These are phyloP conservation scores for Rhizoclosmatium sp. DNA, from an alignment of 192 early-diverging fungal genomes.

Conservation along the genomic window DNA sequence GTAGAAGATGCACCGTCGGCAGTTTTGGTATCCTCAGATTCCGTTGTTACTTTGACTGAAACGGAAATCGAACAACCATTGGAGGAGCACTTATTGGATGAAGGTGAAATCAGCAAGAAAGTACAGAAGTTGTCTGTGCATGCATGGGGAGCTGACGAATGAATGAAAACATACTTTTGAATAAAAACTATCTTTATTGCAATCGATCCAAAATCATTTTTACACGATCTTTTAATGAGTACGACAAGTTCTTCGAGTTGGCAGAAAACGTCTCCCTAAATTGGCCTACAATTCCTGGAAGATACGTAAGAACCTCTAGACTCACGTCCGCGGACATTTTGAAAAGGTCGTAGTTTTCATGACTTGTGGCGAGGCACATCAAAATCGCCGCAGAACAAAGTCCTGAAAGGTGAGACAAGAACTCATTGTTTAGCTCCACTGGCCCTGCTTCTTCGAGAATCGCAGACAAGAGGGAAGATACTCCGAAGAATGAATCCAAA, in stretches of 20 bases:
- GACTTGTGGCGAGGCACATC: neutral
- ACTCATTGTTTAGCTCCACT: neutral
- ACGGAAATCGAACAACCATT: neutral
- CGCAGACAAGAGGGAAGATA: neutral
- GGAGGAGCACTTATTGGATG: constrained; percentile 3
- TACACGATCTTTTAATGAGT: neutral
- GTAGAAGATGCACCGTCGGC: neutral
- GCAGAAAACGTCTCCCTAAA: neutral
- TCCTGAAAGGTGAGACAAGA: neutral
- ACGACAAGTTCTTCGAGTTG: neutral
- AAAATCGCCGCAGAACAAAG: neutral
- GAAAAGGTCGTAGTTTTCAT: constrained; percentile 20
- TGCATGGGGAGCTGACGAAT: constrained; percentile 2
- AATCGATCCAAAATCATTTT: constrained; percentile 19
- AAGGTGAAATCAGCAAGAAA: neutral
- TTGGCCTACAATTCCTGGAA: neutral
- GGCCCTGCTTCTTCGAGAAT: neutral
- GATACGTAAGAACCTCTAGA: neutral
- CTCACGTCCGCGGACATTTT: neutral
- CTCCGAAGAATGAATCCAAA: constrained; percentile 10
- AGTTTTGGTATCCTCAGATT: neutral
- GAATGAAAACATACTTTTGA: too few species aligned
- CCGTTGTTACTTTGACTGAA: neutral
- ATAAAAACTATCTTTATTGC: neutral
- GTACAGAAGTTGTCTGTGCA: constrained; percentile 1